Conservation (phyloP, 805 yeast genomes). For the Tetrapisispora fleetii region DNA sequence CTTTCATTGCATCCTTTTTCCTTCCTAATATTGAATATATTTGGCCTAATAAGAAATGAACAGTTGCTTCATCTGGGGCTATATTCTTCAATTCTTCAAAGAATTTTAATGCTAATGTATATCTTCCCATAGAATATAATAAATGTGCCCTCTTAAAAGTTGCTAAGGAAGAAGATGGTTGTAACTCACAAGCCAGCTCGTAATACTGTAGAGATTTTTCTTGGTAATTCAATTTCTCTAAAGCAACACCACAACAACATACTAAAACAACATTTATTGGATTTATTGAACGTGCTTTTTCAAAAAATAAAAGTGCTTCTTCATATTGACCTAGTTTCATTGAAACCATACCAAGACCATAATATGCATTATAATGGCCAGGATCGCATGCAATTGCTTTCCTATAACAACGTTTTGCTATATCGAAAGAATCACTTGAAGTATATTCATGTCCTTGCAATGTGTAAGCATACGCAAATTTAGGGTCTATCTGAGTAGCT, state of each 20-base stretch:
- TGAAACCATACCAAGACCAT: conserved; percentile 92
- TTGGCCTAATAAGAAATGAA: conserved; percentile 82
- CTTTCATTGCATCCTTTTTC: conserved; percentile 68
- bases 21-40: conserved; percentile 68
- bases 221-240: conserved; percentile 62
- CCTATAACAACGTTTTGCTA: conserved; percentile 76
- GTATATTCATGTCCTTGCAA: conserved; percentile 89
- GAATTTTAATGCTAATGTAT: conserved; percentile 59
- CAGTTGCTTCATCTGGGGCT: conserved; percentile 93
- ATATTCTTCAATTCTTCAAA: conserved; percentile 62
- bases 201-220: conserved; percentile 73
- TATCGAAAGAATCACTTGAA: conserved; percentile 80
- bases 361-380: conserved; percentile 86
- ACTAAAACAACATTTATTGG: conserved; percentile 83
- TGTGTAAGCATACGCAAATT: conserved; percentile 81
- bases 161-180: conserved; percentile 79
- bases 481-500: conserved; percentile 57
- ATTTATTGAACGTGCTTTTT: conserved; percentile 79
- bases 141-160: conserved; percentile 82
- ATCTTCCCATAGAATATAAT: conserved; percentile 59
- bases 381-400: conserved; percentile 66
- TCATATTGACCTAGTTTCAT: conserved; percentile 75
- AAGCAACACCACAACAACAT: conserved; percentile 89
- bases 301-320: conserved; percentile 77
- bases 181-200: conserved; percentile 70